Percentiles rank a stretch among this genome's conserved stretches.
These are phyloP conservation scores for Fusarium floridanum DNA, from an alignment of 2,329 filamentous ascomycete species.

Conservation along the genomic window DNA sequence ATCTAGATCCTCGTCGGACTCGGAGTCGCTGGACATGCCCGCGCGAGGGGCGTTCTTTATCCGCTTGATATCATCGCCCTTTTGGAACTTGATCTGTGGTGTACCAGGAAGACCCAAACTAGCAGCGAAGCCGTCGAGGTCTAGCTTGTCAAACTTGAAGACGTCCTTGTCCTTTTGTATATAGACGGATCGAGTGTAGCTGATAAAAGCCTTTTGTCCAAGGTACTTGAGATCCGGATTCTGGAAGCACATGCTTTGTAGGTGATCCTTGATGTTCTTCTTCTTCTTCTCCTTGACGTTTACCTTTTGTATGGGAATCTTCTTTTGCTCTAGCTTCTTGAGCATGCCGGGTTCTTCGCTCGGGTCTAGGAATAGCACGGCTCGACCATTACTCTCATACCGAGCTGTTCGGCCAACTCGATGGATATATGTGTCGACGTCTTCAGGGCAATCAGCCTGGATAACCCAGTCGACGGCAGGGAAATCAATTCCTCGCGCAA, in stretches of 20 bases:
- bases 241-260: constrained; percentile 97
- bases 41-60: constrained; percentile 87
- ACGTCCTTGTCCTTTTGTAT: constrained; percentile 92
- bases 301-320: constrained; percentile 88
- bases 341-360: constrained; percentile 95
- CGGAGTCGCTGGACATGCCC: constrained; percentile 73
- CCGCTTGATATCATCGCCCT: constrained; percentile 87
- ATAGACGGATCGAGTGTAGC: constrained; percentile 86
- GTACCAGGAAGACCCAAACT: constrained; percentile 91
- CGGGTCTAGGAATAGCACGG: constrained; percentile 91
- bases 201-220: constrained; percentile 95
- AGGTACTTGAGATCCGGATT: constrained; percentile 94
- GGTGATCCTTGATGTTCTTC: constrained; percentile 82
- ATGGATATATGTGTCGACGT: constrained; percentile 98
- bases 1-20: constrained; percentile 66
- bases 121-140: constrained; percentile 86
- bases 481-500: constrained; percentile 94
- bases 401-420: constrained; percentile 94
- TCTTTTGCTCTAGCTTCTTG: constrained; percentile 85
- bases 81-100: constrained; percentile 92
- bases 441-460: constrained; percentile 97
- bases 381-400: constrained; percentile 87
- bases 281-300: constrained; percentile 92
- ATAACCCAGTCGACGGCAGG: constrained; percentile 98
- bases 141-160: constrained; percentile 85